A percentile compares a stretch with the other conserved stretches of the same genome.
Evolutionary conservation across 805 yeast genomes (phyloP).

Genomic region (Scheffersomyces ergatensis): DNA sequence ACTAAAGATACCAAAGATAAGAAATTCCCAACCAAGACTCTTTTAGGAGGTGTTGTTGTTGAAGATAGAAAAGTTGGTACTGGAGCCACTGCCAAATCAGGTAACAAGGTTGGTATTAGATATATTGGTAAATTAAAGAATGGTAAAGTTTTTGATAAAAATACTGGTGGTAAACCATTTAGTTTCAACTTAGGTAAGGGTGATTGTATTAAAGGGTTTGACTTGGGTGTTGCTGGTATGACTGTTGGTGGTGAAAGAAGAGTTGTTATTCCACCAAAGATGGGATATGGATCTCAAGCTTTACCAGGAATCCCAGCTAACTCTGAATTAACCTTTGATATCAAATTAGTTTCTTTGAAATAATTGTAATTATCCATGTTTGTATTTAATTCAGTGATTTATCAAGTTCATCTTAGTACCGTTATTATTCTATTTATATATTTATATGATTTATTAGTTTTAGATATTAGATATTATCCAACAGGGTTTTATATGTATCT

Average conservation of each 20-base stretch:
- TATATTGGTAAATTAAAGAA: constrained; percentile 96
- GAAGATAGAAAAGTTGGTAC: constrained; percentile 91
- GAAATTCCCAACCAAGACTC: constrained; percentile 69
- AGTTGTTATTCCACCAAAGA: constrained; percentile 90
- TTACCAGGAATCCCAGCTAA: constrained; percentile 98
- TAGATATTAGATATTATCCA: too few species aligned
- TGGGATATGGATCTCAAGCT: constrained; percentile 93
- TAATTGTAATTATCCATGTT: constrained; percentile 43
- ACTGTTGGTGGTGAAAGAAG: constrained; percentile 99
- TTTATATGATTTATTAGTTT: background rate
- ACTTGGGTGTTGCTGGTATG: constrained; percentile 98
- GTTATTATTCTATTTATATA: background rate
- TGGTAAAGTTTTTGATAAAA: constrained; percentile 95
- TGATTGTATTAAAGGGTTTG: constrained; percentile 99
- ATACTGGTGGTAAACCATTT: constrained; percentile 96
- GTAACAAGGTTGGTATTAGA: constrained; percentile 91
- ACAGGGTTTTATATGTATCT: too few species aligned
- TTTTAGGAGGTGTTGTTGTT: constrained; percentile 88
- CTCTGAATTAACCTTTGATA: constrained; percentile 94
- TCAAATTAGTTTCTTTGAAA: constrained; percentile 87
- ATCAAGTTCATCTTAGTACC: background rate
- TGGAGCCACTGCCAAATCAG: constrained; percentile 85
- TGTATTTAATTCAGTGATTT: background rate
- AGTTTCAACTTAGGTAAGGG: constrained; percentile 89
- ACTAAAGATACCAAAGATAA: constrained; percentile 13